Evolutionary conservation across 352 stramenopile species (phyloP).

Genomic region (Phytophthora meadii): DNA sequence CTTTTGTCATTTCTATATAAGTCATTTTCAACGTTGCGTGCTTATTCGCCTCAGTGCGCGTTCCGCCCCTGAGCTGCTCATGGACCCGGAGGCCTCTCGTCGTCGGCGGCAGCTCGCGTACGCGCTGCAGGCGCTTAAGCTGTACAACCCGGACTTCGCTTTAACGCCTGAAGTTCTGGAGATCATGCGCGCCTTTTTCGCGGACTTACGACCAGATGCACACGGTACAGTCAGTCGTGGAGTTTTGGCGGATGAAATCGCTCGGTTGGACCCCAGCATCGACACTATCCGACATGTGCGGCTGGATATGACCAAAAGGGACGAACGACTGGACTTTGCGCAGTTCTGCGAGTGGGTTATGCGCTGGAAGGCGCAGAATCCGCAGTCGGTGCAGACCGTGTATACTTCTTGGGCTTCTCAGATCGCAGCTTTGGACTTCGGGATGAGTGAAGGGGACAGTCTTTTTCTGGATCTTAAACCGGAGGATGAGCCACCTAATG

Average conservation of each 20-base stretch:
- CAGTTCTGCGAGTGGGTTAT: conserved; percentile 82
- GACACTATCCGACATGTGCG: conserved; percentile 56
- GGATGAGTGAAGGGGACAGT: conserved; percentile 69
- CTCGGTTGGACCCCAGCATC: conserved; percentile 64
- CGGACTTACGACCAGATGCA: conserved; percentile 62
- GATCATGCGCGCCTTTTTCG: conserved; percentile 85
- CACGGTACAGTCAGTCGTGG: conserved; percentile 58
- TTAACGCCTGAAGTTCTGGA: conserved; percentile 83
- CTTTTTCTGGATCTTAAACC: conserved; percentile 69
- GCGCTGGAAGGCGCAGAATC: conserved; percentile 79
- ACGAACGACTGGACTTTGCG: conserved; percentile 71
- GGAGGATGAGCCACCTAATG: conserved; percentile 43
- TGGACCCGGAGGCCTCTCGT: conserved; percentile 8
- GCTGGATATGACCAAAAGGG: conserved; percentile 40
- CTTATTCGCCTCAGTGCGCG: no score
- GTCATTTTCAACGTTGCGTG: no score
- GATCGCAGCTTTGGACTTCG: conserved; percentile 75
- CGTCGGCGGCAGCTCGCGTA: conserved; percentile 45
- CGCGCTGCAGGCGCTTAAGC: conserved; percentile 67
- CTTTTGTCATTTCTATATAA: conserved; percentile 4
- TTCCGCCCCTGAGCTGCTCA: background rate
- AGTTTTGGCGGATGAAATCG: conserved; percentile 67
- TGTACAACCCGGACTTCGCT: conserved; percentile 86
- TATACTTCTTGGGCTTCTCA: conserved; percentile 83
- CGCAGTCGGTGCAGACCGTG: conserved; percentile 67